Percentiles rank a stretch among this genome's conserved stretches.
These are phyloP conservation scores for Austropuccinia psidii DNA, from an alignment of 1,284 basidiomycete species.

Conservation along the genomic window DNA sequence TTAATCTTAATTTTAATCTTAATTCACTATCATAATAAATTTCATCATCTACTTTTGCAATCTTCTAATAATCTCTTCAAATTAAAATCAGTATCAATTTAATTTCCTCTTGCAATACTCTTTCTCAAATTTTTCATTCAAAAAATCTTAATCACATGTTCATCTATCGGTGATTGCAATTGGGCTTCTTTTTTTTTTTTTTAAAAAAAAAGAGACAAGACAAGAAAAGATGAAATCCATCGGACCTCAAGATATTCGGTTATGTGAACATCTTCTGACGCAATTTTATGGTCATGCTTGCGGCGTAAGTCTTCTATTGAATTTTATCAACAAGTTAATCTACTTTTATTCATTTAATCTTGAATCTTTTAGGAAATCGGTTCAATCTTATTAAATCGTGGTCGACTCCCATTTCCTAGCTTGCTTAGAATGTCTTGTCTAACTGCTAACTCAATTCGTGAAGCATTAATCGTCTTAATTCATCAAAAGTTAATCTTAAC, in stretches of 20 bases:
- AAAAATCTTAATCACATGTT: no score
- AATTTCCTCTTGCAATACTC: no score
- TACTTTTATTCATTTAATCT: not conserved
- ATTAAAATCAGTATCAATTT: no score
- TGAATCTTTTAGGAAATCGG: conserved; percentile 10
- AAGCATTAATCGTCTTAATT: conserved; percentile 18
- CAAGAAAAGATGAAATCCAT: conserved; percentile 4
- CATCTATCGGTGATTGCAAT: no score
- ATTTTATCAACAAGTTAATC: not conserved
- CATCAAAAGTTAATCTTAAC: conserved; percentile 26
- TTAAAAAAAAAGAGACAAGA: no score
- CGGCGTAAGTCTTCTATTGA: not conserved
- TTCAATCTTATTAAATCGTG: conserved; percentile 23
- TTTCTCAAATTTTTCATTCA: no score
- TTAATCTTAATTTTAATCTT: no score
- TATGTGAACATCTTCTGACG: conserved; percentile 23
- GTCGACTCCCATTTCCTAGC: conserved; percentile 20
- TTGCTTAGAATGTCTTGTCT: conserved; percentile 23
- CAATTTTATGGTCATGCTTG: conserved; percentile 28
- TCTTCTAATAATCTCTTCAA: no score
- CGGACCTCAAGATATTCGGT: conserved; percentile 25
- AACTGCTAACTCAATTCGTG: conserved; percentile 14
- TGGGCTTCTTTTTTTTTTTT: no score
- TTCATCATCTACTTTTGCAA: no score
- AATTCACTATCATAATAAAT: no score